Evolutionary conservation across 768 basidiomycete species (phyloP), one percentile per base, ranked within the genome.

Genomic region (Punctularia strigosozonata): DNA sequence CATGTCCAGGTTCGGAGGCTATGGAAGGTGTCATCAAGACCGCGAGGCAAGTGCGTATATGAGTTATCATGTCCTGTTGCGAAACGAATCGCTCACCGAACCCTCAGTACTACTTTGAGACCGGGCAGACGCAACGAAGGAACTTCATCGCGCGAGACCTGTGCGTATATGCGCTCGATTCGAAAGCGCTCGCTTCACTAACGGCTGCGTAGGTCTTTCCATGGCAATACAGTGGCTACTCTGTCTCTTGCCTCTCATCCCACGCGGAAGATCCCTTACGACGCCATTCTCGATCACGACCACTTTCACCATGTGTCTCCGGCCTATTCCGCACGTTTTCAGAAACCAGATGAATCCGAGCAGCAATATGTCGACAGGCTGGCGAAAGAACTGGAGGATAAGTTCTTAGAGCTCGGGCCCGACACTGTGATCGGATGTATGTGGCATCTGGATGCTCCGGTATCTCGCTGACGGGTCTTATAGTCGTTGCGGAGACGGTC

Each of bases 1-100:
- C 25, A 38, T 43, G 33, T 25, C 15, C 23, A 88, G 86, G 87
- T 35, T 81, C 87, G 2, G 89, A 92, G 57, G 87, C 88, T 0
- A 84, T 89, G 81, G 89, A 92, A 46, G 71, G 75, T 41, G 79
- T 75, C n/a, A 66, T 90, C 40, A 92, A 92, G 58, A 68, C 87
- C 2, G 74, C 78, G 22, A 72, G 80, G 49, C 87, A 89, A 64
- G 80, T 82, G 51, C 12, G 60, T 47, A 34, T 17, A 13, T 38
- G 30, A 13, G 17, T 15, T 14, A 23, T 20, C 19, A 22, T 22
- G 15, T 31, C 13, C 26, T 21, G 10, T 13, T 31, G 21, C 38
- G 39, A 15, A 37, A 37, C 40, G 31, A 43, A 36, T 6, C 20
- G 32, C 4, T 33, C 22, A 30, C 23, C 32, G 24, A 34, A 14